Evolutionary conservation across 2,329 filamentous ascomycete genomes (phyloP).

Genomic region (Polytolypa hystricis): DNA sequence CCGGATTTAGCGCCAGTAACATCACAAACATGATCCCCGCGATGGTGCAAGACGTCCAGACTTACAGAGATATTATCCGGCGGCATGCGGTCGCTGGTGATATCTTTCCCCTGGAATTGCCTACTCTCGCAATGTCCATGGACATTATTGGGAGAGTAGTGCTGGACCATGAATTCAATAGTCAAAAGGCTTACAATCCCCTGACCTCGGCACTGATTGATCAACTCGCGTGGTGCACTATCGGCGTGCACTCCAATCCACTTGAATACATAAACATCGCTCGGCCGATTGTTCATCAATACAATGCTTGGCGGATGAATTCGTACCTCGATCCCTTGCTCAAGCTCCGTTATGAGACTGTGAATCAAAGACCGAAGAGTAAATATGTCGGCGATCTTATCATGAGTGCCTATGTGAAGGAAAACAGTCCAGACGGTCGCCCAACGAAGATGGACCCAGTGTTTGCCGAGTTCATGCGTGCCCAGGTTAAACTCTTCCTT

Average conservation of each 20-base stretch:
- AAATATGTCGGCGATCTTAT: slow-evolving; percentile 11
- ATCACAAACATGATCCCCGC: slow-evolving; percentile 20
- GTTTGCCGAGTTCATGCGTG: slow-evolving; percentile 13
- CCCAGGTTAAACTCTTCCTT: slow-evolving; percentile 22
- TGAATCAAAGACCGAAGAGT: neutral
- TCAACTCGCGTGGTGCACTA: neutral
- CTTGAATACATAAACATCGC: too few species aligned
- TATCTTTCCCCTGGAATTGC: slow-evolving; percentile 30
- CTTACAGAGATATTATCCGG: slow-evolving; percentile 24
- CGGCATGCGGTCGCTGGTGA: slow-evolving; percentile 23
- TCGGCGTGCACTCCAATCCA: neutral
- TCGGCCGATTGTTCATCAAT: too few species aligned
- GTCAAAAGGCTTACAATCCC: neutral
- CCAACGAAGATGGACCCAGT: slow-evolving; percentile 10
- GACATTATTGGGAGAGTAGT: slow-evolving; percentile 10
- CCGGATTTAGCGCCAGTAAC: slow-evolving; percentile 22
- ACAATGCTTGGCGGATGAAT: too few species aligned
- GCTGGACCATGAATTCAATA: neutral
- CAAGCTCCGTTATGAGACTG: neutral
- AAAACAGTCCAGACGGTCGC: slow-evolving; percentile 1
- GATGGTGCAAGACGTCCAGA: slow-evolving; percentile 24
- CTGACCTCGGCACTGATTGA: neutral
- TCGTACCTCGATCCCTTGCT: too few species aligned
- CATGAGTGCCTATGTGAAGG: slow-evolving; percentile 8
- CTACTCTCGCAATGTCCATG: slow-evolving; percentile 29